Percentiles rank a stretch among this genome's conserved stretches.
Evolutionary conservation across 805 yeast genomes (phyloP).

Genomic region (Cyberlindnera euphorbiae): DNA sequence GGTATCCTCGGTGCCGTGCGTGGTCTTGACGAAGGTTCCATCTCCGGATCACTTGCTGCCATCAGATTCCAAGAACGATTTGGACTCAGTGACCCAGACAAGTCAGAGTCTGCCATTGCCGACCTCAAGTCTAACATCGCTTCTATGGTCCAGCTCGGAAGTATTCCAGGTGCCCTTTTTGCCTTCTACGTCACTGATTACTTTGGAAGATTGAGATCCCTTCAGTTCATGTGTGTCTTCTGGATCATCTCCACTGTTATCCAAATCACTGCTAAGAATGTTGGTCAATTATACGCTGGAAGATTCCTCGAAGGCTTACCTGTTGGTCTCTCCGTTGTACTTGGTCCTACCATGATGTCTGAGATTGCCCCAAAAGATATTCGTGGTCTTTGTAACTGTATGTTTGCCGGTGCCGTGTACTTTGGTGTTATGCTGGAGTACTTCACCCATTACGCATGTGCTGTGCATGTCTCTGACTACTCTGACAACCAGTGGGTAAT

Average conservation of each 20-base stretch:
- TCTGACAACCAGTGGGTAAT: constrained; percentile 45
- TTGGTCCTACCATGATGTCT: constrained; percentile 49
- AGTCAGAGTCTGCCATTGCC: constrained; percentile 33
- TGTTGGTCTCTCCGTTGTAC: constrained; percentile 50
- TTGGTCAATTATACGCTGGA: constrained; percentile 52
- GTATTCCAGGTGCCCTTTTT: constrained; percentile 47
- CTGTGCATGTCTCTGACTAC: constrained; percentile 35
- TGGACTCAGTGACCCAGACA: constrained; percentile 38
- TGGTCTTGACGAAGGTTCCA: constrained; percentile 53
- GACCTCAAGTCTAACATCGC: constrained; percentile 46
- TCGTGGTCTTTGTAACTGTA: constrained; percentile 47
- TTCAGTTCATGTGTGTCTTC: constrained; percentile 36
- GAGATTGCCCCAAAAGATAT: constrained; percentile 50
- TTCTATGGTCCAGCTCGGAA: constrained; percentile 54
- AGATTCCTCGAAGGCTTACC: constrained; percentile 50
- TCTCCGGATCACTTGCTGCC: constrained; percentile 42
- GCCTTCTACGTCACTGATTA: constrained; percentile 44
- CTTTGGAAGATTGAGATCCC: constrained; percentile 45
- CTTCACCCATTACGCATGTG: constrained; percentile 47
- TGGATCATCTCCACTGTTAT: constrained; percentile 43
- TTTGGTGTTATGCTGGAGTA: constrained; percentile 47
- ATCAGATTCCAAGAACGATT: constrained; percentile 36
- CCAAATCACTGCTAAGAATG: constrained; percentile 38
- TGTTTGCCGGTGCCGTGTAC: constrained; percentile 55
- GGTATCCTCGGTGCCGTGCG: constrained; percentile 54